A percentile compares a stretch with the other conserved stretches of the same genome.
These are phyloP conservation scores for Ramularia endophylla DNA, from an alignment of 2,329 filamentous ascomycete genomes.

Conservation along the genomic window DNA sequence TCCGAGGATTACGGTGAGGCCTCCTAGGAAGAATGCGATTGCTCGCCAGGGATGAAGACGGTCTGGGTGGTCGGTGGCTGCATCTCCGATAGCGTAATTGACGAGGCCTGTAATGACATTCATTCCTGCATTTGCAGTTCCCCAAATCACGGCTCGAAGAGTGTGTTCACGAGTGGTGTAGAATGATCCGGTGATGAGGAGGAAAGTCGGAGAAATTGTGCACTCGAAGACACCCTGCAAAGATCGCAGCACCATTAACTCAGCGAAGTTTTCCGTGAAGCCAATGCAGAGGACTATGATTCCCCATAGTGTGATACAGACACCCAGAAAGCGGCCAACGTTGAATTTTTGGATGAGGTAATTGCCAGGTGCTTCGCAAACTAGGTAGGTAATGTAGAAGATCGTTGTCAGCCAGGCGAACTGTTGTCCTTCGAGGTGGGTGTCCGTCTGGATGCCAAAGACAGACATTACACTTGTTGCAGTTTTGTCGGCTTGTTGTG, in stretches of 20 bases:
- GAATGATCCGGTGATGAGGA: constrained; percentile 7
- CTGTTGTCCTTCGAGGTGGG: constrained; percentile 9
- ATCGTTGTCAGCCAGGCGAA: constrained; percentile 11
- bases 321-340: constrained; percentile 8
- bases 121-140: constrained; percentile 8
- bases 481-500: constrained; percentile 43
- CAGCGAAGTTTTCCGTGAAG: constrained; percentile 10
- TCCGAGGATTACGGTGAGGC: too few relatives aligned
- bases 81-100: too few relatives aligned
- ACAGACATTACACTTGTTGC: constrained; percentile 8
- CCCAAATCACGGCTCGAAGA: constrained; percentile 7
- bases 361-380: constrained; percentile 10
- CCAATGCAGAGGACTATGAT: constrained; percentile 13
- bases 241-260: constrained; percentile 10
- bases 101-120: constrained; percentile 12
- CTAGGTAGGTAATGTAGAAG: constrained; percentile 10
- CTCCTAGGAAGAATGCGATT: too few relatives aligned
- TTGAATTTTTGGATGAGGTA: constrained; percentile 12
- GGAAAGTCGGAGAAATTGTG: constrained; percentile 10
- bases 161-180: constrained; percentile 8
- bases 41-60: too few relatives aligned
- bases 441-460: constrained; percentile 7
- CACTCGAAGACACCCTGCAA: constrained; percentile 11
- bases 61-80: too few relatives aligned
- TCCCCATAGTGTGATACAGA: constrained; percentile 9